Evolutionary conservation across 495 filamentous ascomycete genomes (phyloP).

Genomic region (Penicillium paxilli): DNA sequence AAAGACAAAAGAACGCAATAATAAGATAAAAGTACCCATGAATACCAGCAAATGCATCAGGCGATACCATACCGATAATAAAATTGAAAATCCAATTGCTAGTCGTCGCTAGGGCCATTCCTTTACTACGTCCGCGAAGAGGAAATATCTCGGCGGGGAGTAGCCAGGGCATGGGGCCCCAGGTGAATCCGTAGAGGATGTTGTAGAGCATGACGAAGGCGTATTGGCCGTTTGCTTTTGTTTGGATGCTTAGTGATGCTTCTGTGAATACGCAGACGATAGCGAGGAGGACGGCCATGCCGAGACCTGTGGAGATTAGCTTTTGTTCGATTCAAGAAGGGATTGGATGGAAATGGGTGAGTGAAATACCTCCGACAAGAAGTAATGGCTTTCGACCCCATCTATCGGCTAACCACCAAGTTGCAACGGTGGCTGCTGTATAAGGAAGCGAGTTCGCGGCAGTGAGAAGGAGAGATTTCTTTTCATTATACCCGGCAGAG

Average conservation of each 20-base stretch:
- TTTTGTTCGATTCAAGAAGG: neutral
- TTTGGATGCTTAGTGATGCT: constrained; percentile 15
- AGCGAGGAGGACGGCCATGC: constrained; percentile 23
- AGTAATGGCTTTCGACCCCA: constrained; percentile 43
- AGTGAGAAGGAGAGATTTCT: constrained; percentile 26
- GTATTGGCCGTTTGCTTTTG: constrained; percentile 26
- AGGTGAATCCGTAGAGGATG: constrained; percentile 38
- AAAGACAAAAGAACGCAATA: constrained; percentile 52
- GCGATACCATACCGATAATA: constrained; percentile 70
- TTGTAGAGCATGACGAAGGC: constrained; percentile 38
- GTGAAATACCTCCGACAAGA: constrained; percentile 23
- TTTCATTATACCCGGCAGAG: constrained; percentile 26
- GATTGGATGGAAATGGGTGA: neutral
- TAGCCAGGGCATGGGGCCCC: constrained; percentile 76
- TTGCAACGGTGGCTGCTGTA: constrained; percentile 28
- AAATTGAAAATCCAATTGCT: constrained; percentile 83
- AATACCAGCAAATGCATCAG: constrained; percentile 62
- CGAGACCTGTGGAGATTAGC: constrained; percentile 9
- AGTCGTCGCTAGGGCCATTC: constrained; percentile 67
- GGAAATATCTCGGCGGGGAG: constrained; percentile 75
- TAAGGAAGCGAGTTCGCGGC: constrained; percentile 31
- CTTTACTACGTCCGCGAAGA: constrained; percentile 61
- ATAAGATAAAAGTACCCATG: constrained; percentile 67
- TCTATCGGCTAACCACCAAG: constrained; percentile 33
- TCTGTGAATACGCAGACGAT: constrained; percentile 31